A percentile compares a stretch with the other conserved stretches of the same genome.
phyloP scores from a whole-genome alignment of 2,329 filamentous ascomycete species.

The Aaosphaeria arxii region DNA sequence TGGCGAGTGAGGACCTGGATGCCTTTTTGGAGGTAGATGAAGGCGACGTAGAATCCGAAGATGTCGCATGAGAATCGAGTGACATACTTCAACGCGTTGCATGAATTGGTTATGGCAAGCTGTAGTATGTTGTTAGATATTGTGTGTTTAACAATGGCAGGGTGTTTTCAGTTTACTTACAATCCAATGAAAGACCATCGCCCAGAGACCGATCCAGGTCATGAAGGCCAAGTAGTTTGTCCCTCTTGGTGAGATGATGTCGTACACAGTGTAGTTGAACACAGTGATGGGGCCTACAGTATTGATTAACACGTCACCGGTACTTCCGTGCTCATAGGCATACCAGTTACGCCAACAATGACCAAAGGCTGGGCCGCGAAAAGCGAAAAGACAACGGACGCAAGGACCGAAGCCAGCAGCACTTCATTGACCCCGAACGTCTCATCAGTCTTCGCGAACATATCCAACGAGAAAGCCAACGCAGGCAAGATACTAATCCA shows the following conservation, averaged over 20 bases:
- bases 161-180: constrained; percentile 36
- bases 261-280: constrained; percentile 91
- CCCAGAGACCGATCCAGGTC: constrained; percentile 90
- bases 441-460: constrained; percentile 84
- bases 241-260: constrained; percentile 75
- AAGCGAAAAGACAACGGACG: constrained; percentile 75
- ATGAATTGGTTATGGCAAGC: constrained; percentile 60
- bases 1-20: constrained; percentile 80
- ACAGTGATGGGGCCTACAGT: constrained; percentile 76
- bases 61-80: constrained; percentile 91
- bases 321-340: constrained; percentile 2
- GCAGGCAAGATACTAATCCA: constrained; percentile 73
- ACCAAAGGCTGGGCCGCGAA: constrained; percentile 81
- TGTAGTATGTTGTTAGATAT: neutral
- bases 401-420: constrained; percentile 79
- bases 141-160: too few species aligned
- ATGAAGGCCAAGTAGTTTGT: constrained; percentile 86
- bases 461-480: constrained; percentile 84
- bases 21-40: constrained; percentile 88
- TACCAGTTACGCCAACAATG: constrained; percentile 84
- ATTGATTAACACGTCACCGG: constrained; percentile 2
- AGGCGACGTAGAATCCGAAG: constrained; percentile 90
- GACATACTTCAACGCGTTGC: constrained; percentile 84
- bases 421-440: constrained; percentile 91
- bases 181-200: constrained; percentile 78